Evolutionary conservation across 768 basidiomycete genomes (phyloP).

Genomic region (Suillus subaureus): DNA sequence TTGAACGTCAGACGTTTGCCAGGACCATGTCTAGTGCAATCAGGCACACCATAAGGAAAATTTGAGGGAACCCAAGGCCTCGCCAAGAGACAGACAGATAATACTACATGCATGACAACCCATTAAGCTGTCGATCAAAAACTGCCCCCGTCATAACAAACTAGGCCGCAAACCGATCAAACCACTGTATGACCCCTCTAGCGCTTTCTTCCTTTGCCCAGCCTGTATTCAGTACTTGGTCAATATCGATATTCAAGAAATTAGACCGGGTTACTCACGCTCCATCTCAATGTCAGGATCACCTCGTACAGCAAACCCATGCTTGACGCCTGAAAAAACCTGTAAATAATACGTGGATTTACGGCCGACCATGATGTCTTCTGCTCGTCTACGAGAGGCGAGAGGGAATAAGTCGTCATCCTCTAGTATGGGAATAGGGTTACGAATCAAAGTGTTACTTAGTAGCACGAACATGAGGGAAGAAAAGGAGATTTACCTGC

Average conservation of each 20-base stretch:
- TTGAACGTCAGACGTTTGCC: too few relatives aligned
- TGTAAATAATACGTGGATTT: constrained; percentile 57
- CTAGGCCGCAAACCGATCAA: constrained; percentile 39
- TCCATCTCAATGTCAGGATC: constrained; percentile 17
- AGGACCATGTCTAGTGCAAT: too few relatives aligned
- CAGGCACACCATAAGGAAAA: too few relatives aligned
- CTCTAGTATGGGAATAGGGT: constrained; percentile 37
- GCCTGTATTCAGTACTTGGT: constrained; percentile 33
- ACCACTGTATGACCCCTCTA: constrained; percentile 49
- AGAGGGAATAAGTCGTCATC: constrained; percentile 51
- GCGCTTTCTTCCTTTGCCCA: constrained; percentile 64
- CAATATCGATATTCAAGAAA: background rate
- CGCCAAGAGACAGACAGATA: background rate
- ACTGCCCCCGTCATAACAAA: background rate
- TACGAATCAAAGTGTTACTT: background rate
- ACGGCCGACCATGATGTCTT: constrained; percentile 51
- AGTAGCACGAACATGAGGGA: background rate
- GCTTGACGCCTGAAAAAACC: constrained; percentile 47
- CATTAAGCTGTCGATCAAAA: background rate
- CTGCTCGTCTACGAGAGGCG: constrained; percentile 54
- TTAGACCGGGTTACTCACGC: constrained; percentile 16
- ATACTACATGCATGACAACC: background rate
- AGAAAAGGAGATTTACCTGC: constrained; percentile 18
- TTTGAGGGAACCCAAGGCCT: too few relatives aligned
- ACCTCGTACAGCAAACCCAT: constrained; percentile 25